Evolutionary conservation across 108 stramenopile genomes (phyloP).

Genomic region (Cyclotella cryptica): DNA sequence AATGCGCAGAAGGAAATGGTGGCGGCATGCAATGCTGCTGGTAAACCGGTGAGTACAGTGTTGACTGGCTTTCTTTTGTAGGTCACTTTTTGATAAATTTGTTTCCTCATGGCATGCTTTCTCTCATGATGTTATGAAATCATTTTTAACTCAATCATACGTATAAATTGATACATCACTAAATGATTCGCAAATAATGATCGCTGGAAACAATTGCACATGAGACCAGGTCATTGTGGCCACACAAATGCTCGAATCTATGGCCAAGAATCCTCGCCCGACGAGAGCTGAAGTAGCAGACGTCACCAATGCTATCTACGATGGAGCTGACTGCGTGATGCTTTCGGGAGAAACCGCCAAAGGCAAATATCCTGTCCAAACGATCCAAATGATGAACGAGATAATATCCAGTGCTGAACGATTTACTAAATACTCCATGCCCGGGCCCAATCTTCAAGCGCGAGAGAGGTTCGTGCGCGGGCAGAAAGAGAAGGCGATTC

Average conservation of each 20-base stretch:
- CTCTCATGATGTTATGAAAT: neutral
- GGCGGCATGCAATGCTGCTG: slow-evolving; percentile 88
- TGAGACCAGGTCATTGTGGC: slow-evolving; percentile 76
- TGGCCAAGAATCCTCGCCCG: slow-evolving; percentile 98
- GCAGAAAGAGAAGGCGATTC: slow-evolving; percentile 30
- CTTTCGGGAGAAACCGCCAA: slow-evolving; percentile 98
- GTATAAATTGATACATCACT: neutral
- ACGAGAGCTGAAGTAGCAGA: slow-evolving; percentile 98
- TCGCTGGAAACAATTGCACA: neutral
- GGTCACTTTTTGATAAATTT: neutral
- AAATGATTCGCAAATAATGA: neutral
- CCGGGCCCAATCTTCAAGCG: slow-evolving; percentile 38
- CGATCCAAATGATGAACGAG: slow-evolving; percentile 94
- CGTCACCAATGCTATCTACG: slow-evolving; percentile 98
- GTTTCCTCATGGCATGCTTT: too few species aligned
- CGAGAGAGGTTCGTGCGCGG: slow-evolving; percentile 48
- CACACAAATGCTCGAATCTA: slow-evolving; percentile 98
- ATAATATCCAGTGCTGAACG: slow-evolving; percentile 82
- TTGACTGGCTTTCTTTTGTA: neutral
- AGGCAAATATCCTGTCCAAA: slow-evolving; percentile 94
- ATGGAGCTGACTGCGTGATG: slow-evolving; percentile 99
- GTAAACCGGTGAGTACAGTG: slow-evolving; percentile 82
- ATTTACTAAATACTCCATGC: slow-evolving; percentile 53
- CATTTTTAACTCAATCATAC: neutral
- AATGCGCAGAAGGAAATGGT: slow-evolving; percentile 99